Evolutionary conservation across 2,329 filamentous ascomycete species (phyloP).

Genomic region (Aspergillus pseudoterreus): DNA sequence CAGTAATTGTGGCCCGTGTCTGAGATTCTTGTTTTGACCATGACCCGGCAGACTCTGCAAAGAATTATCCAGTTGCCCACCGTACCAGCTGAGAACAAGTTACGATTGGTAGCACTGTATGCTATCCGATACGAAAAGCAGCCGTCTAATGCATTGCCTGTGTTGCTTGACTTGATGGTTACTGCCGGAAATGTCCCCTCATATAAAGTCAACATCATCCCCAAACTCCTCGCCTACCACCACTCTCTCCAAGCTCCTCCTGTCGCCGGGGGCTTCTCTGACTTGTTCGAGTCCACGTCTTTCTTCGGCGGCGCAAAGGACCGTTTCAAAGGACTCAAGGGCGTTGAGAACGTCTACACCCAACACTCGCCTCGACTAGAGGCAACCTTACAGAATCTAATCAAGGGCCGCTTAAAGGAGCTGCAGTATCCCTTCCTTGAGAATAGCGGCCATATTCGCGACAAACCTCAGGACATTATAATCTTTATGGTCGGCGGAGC

Average conservation of each 20-base stretch:
- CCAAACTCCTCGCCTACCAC: slow-evolving; percentile 80
- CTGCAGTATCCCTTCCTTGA: slow-evolving; percentile 92
- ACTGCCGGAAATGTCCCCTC: slow-evolving; percentile 78
- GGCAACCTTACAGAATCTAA: slow-evolving; percentile 81
- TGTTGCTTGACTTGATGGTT: slow-evolving; percentile 80
- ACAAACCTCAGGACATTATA: slow-evolving; percentile 95
- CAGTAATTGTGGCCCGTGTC: not conserved
- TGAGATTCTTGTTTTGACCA: not conserved
- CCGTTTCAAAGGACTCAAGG: slow-evolving; percentile 90
- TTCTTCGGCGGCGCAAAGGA: slow-evolving; percentile 87
- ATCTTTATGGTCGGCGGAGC: slow-evolving; percentile 91
- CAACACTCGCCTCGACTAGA: slow-evolving; percentile 91
- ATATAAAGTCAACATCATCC: slow-evolving; percentile 72
- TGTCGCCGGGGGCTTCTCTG: slow-evolving; percentile 73
- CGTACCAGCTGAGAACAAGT: slow-evolving; percentile 76
- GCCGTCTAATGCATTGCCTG: slow-evolving; percentile 74
- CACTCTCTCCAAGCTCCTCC: slow-evolving; percentile 77
- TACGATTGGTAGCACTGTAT: slow-evolving; percentile 89
- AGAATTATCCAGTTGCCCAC: slow-evolving; percentile 74
- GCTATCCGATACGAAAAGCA: slow-evolving; percentile 87
- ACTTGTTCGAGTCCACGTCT: slow-evolving; percentile 85
- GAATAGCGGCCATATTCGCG: slow-evolving; percentile 76
- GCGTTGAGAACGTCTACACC: slow-evolving; percentile 98
- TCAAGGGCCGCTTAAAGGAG: slow-evolving; percentile 84
- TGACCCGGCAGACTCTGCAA: slow-evolving; percentile 65